These are phyloP conservation scores for Glycine latifolia DNA, from an alignment of 306 rosid species.

Conservation along the genomic window DNA sequence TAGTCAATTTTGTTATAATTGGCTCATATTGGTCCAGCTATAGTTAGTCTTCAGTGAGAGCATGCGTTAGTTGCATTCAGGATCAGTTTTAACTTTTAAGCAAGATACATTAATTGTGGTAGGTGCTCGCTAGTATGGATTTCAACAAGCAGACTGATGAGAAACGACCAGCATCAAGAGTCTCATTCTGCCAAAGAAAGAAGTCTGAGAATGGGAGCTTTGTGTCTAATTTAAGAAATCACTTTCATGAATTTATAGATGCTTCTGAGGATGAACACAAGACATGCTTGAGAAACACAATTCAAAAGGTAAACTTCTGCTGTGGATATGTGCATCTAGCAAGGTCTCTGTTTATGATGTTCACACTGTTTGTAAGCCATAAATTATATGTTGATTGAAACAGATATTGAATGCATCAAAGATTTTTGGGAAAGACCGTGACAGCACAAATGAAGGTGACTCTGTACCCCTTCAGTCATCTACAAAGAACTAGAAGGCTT, in stretches of 20 bases:
- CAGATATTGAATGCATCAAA: slow-evolving; percentile 58
- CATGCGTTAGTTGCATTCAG: neutral
- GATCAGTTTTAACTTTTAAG: neutral
- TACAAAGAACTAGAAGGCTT: slow-evolving; percentile 45
- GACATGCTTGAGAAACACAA: slow-evolving; percentile 64
- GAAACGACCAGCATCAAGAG: slow-evolving; percentile 40
- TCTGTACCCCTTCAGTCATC: slow-evolving; percentile 47
- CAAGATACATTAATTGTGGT: slow-evolving; percentile 8
- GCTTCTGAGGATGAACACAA: slow-evolving; percentile 67
- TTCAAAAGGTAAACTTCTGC: slow-evolving; percentile 52
- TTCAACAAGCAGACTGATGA: slow-evolving; percentile 42
- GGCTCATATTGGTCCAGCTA: neutral
- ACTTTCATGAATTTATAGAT: slow-evolving; percentile 62
- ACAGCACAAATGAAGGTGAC: slow-evolving; percentile 39
- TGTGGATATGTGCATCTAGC: neutral
- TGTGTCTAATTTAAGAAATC: slow-evolving; percentile 58
- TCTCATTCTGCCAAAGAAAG: slow-evolving; percentile 62
- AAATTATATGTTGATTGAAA: slow-evolving; percentile 38
- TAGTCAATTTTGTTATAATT: slow-evolving; percentile 2
- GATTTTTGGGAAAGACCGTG: slow-evolving; percentile 37
- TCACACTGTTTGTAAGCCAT: neutral
- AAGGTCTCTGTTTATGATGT: slow-evolving; percentile 10
- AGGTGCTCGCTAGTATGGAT: slow-evolving; percentile 52
- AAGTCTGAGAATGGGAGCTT: slow-evolving; percentile 68
- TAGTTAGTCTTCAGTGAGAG: neutral